These are phyloP conservation scores for Globisporangium cylindrosporum DNA, from an alignment of 352 stramenopile genomes.

Conservation along the genomic window DNA sequence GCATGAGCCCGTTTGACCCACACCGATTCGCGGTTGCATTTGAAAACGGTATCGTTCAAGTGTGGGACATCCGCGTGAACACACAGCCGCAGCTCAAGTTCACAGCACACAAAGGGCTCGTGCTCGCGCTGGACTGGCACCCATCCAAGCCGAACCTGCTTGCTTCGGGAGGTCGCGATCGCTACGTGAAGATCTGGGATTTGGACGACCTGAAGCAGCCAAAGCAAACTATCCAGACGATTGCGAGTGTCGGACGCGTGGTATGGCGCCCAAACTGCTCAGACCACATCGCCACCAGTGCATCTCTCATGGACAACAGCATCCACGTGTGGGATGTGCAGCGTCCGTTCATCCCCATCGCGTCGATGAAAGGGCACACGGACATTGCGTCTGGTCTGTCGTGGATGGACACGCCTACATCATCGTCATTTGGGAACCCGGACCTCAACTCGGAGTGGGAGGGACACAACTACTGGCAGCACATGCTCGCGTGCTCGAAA, in stretches of 20 bases:
- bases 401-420: conserved; percentile 80
- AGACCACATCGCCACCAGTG: conserved; percentile 83
- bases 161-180: conserved; percentile 78
- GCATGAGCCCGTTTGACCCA: conserved; percentile 67
- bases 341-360: conserved; percentile 79
- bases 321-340: conserved; percentile 88
- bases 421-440: conserved; percentile 24
- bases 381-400: conserved; percentile 82
- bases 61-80: conserved; percentile 87
- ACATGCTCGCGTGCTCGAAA: conserved; percentile 87
- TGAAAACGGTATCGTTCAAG: conserved; percentile 84
- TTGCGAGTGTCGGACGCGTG: conserved; percentile 80
- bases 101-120: conserved; percentile 82
- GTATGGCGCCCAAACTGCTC: conserved; percentile 73
- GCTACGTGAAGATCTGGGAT: conserved; percentile 88
- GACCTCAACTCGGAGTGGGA: conserved; percentile 46
- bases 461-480: conserved; percentile 81
- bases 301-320: conserved; percentile 83
- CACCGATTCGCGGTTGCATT: conserved; percentile 83
- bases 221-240: conserved; percentile 83
- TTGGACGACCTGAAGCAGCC: conserved; percentile 67
- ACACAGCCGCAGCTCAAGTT: conserved; percentile 81
- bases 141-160: conserved; percentile 60
- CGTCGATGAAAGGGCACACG: conserved; percentile 82
- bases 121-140: conserved; percentile 85